Conservation (phyloP, 2,329 filamentous ascomycete species). For the Metarhizium album region DNA sequence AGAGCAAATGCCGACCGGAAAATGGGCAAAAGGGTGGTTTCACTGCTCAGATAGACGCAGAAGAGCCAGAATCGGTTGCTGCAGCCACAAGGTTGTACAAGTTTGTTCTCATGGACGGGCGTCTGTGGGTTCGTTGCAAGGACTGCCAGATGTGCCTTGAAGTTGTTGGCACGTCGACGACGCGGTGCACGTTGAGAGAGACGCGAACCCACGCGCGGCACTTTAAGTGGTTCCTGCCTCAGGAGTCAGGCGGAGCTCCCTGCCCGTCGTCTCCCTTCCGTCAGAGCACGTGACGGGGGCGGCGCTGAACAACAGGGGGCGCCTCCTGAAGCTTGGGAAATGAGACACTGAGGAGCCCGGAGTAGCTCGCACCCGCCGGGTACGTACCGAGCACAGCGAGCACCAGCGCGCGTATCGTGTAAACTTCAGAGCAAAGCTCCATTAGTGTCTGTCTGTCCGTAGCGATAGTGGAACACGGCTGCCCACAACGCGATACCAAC, state of each 20-base stretch:
- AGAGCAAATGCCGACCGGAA: not conserved
- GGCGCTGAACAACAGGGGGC: not conserved
- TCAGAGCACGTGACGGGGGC: slow-evolving; percentile 19
- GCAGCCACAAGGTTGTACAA: not conserved
- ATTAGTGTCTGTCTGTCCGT: not conserved
- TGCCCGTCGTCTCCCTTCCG: not conserved
- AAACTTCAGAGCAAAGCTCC: not conserved
- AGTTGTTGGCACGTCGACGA: slow-evolving; percentile 24
- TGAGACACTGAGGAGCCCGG: no score
- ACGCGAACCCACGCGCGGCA: slow-evolving; percentile 28
- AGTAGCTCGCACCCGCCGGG: not conserved
- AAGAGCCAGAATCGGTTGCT: not conserved
- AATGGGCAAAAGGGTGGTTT: not conserved
- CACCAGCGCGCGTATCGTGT: not conserved
- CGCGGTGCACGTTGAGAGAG: slow-evolving; percentile 21
- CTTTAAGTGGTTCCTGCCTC: slow-evolving; percentile 26
- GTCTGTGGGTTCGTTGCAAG: slow-evolving; percentile 7
- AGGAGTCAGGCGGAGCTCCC: slow-evolving; percentile 16
- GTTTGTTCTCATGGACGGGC: not conserved
- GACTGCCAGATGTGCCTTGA: slow-evolving; percentile 16
- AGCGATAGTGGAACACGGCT: not conserved
- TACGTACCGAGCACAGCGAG: not conserved
- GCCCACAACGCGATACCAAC: not conserved
- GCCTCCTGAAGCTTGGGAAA: not conserved
- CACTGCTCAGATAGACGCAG: not conserved